Evolutionary conservation across 768 basidiomycete genomes (phyloP).

Genomic region (Sarcomyxa edulis): DNA sequence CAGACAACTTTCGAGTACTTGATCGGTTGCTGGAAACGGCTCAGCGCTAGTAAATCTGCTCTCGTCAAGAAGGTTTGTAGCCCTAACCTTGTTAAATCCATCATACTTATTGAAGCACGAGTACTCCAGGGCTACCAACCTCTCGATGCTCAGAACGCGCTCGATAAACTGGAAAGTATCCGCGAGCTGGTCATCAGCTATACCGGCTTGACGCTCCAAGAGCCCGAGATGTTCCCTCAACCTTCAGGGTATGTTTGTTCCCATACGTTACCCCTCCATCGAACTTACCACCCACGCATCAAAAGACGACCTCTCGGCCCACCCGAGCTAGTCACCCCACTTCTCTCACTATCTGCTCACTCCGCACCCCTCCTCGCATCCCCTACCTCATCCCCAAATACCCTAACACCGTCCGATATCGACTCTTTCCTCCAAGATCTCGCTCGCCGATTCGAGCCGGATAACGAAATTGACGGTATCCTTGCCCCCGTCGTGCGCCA

Average conservation of each 20-base stretch:
- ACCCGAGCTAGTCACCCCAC: conserved; percentile 74
- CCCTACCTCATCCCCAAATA: conserved; percentile 36
- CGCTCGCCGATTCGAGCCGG: conserved; percentile 71
- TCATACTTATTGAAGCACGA: neutral
- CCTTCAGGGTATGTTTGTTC: conserved; percentile 51
- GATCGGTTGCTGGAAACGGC: conserved; percentile 88
- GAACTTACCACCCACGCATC: neutral
- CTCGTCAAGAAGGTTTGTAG: conserved; percentile 58
- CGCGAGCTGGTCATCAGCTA: conserved; percentile 86
- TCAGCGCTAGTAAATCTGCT: conserved; percentile 48
- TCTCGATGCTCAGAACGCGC: conserved; percentile 56
- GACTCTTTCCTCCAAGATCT: conserved; percentile 83
- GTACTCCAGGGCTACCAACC: conserved; percentile 50
- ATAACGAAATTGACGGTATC: conserved; percentile 71
- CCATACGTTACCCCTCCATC: conserved; percentile 10
- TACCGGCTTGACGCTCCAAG: conserved; percentile 83
- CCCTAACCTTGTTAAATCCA: neutral
- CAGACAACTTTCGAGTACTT: conserved; percentile 90
- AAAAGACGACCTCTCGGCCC: conserved; percentile 68
- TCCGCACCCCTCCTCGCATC: conserved; percentile 58
- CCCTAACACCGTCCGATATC: conserved; percentile 63
- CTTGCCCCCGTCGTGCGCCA: conserved; percentile 69
- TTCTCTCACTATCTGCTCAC: conserved; percentile 69
- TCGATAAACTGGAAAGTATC: conserved; percentile 63
- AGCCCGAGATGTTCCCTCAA: conserved; percentile 93